These are phyloP conservation scores for Aspergillus pseudonomiae DNA, from an alignment of 2,329 filamentous ascomycete species.

Conservation along the genomic window DNA sequence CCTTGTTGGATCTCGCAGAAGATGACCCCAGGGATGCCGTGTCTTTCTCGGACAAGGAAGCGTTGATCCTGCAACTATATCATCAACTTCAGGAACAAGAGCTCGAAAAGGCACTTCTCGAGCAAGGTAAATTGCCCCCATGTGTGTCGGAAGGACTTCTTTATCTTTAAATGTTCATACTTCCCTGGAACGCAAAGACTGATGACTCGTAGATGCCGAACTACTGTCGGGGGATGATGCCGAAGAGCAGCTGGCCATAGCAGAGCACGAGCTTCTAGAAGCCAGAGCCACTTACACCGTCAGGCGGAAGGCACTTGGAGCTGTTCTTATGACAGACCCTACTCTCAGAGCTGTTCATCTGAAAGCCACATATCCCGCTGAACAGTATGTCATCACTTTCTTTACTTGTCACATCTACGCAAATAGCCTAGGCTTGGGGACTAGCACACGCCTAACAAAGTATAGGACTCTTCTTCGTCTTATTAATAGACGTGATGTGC, in stretches of 20 bases:
- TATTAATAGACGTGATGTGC: conserved; percentile 67
- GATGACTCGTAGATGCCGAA: conserved; percentile 35
- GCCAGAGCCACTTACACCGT: conserved; percentile 71
- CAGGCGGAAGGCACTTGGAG: conserved; percentile 69
- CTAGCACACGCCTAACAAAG: conserved; percentile 15
- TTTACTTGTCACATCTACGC: conserved; percentile 11
- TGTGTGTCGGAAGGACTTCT: neutral
- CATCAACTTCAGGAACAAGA: conserved; percentile 71
- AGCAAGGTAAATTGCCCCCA: conserved; percentile 39
- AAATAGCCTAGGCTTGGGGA: too few relatives aligned
- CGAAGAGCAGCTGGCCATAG: conserved; percentile 53
- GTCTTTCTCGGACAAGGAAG: conserved; percentile 67
- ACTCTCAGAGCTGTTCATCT: conserved; percentile 76
- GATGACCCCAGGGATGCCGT: conserved; percentile 52
- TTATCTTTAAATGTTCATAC: neutral
- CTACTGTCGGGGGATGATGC: conserved; percentile 53
- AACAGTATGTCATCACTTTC: conserved; percentile 58
- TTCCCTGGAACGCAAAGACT: neutral
- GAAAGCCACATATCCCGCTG: conserved; percentile 65
- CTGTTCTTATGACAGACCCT: conserved; percentile 72
- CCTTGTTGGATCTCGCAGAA: conserved; percentile 45
- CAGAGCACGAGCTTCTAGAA: conserved; percentile 69
- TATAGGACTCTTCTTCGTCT: conserved; percentile 67
- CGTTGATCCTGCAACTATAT: conserved; percentile 68
- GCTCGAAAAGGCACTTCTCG: conserved; percentile 70